Conservation (phyloP, 768 basidiomycete genomes). For the Imleria badia region DNA sequence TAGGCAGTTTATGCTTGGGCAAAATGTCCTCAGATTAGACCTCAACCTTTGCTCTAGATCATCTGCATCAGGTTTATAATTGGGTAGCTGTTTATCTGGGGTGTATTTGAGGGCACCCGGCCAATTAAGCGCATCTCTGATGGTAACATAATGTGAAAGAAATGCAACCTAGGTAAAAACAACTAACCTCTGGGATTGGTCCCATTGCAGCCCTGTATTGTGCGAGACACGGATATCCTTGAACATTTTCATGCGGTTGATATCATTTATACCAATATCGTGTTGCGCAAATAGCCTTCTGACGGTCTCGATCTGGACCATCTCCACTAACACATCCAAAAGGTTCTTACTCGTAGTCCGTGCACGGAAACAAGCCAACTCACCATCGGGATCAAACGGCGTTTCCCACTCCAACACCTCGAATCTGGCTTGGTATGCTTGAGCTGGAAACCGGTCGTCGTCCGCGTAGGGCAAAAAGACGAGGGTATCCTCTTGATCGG, state of each 20-base stretch:
- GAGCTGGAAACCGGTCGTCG: slow-evolving; percentile 37
- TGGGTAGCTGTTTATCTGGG: not conserved
- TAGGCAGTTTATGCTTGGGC: slow-evolving; percentile 47
- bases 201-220: slow-evolving; percentile 43
- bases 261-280: slow-evolving; percentile 32
- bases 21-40: slow-evolving; percentile 38
- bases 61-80: slow-evolving; percentile 16
- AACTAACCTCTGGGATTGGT: slow-evolving; percentile 41
- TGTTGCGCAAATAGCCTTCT: slow-evolving; percentile 38
- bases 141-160: not conserved
- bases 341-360: not conserved
- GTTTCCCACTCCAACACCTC: slow-evolving; percentile 36
- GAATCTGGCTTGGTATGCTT: slow-evolving; percentile 31
- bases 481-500: not conserved
- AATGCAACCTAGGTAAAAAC: not conserved
- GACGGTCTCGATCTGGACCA: slow-evolving; percentile 47
- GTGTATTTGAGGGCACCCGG: slow-evolving; percentile 21
- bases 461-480: slow-evolving; percentile 50
- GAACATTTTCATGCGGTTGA: slow-evolving; percentile 36
- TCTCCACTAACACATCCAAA: slow-evolving; percentile 37
- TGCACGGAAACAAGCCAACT: slow-evolving; percentile 17
- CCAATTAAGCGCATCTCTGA: slow-evolving; percentile 43
- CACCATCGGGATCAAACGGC: slow-evolving; percentile 50
- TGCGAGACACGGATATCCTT: slow-evolving; percentile 21
- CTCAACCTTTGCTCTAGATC: slow-evolving; percentile 35